phyloP scores from a whole-genome alignment of 345 rosid species.

The Gossypium mustelinum region DNA sequence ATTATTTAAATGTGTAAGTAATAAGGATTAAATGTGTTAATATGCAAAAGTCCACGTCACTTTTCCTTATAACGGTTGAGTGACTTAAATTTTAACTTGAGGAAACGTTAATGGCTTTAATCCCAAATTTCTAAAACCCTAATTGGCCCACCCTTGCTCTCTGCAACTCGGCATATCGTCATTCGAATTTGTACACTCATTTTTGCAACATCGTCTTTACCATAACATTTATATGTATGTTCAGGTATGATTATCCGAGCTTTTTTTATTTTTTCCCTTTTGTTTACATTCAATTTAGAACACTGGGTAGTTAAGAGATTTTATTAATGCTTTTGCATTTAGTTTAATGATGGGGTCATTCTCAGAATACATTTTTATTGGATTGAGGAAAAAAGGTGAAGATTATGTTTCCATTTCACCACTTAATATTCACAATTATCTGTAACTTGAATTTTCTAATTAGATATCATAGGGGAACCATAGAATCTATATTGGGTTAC shows the following conservation, averaged over 20 bases:
- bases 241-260: background rate
- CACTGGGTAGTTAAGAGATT: background rate
- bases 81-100: too few relatives aligned
- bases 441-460: background rate
- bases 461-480: background rate
- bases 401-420: background rate
- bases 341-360: background rate
- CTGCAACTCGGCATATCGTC: background rate
- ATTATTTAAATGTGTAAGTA: too few relatives aligned
- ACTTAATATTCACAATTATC: background rate
- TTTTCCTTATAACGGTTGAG: too few relatives aligned
- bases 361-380: background rate
- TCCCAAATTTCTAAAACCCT: background rate
- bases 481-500: background rate
- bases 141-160: background rate
- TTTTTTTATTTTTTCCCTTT: background rate
- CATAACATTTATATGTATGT: conserved; percentile 3
- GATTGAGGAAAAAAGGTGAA: background rate
- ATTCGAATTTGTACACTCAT: background rate
- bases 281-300: background rate
- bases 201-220: background rate
- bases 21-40: too few relatives aligned
- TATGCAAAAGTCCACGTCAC: too few relatives aligned
- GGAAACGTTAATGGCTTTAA: background rate
- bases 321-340: background rate